Conservation (phyloP, 371 early-diverging fungal species). For the Mucor saturninus region DNA sequence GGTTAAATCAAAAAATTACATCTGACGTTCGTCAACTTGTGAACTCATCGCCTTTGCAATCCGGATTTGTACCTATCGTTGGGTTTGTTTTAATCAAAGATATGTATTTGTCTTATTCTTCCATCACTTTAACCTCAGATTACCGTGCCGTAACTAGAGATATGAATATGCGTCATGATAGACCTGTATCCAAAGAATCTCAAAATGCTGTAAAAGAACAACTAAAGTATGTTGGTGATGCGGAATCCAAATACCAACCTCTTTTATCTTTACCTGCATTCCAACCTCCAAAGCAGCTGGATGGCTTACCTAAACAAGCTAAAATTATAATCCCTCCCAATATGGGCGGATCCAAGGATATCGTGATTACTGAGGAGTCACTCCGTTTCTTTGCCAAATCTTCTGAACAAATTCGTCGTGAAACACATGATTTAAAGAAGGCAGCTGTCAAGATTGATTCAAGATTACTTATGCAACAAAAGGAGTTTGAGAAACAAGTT, state of each 20-base stretch:
- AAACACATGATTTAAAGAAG: constrained; percentile 25
- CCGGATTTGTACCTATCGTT: constrained; percentile 34
- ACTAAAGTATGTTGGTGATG: constrained; percentile 14
- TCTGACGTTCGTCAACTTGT: constrained; percentile 25
- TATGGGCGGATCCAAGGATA: constrained; percentile 39
- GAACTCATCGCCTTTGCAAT: constrained; percentile 28
- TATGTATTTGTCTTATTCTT: constrained; percentile 45
- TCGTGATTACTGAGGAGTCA: constrained; percentile 49
- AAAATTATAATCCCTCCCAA: constrained; percentile 41
- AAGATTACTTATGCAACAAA: constrained; percentile 31
- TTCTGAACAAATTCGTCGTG: constrained; percentile 34
- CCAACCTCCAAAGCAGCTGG: constrained; percentile 29
- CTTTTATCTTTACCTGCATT: constrained; percentile 38
- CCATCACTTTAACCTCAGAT: constrained; percentile 34
- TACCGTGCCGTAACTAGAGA: constrained; percentile 33
- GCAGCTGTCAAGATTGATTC: constrained; percentile 21
- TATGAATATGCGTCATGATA: constrained; percentile 28
- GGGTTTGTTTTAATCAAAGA: constrained; percentile 41
- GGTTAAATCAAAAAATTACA: constrained; percentile 27
- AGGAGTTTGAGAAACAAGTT: constrained; percentile 34
- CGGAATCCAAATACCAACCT: constrained; percentile 15
- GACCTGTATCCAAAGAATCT: constrained; percentile 2
- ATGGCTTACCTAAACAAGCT: constrained; percentile 29
- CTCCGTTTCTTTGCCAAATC: constrained; percentile 39
- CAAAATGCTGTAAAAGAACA: constrained; percentile 28